Base-by-base conservation (phyloP, 495 filamentous ascomycete genomes). In the Amorphotheca resinae region DNA sequence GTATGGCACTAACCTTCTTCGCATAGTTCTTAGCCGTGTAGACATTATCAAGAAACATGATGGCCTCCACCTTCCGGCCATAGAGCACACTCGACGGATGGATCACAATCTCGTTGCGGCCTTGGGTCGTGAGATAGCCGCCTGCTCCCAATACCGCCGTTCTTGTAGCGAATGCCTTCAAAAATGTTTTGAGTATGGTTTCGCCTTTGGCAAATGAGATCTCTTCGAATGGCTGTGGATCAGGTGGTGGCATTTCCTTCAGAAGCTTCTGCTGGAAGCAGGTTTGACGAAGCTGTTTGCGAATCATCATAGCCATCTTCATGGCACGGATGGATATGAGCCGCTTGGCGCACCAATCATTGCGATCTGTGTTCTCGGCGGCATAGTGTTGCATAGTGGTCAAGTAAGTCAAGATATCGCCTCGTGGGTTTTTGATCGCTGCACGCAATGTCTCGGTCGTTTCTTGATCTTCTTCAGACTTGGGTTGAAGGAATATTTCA, bases 1-100 rank as follows among this genome's bases (percentile, higher is more conserved):
- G 81, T 25, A 95, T 77, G 2, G 75, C 77, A 61, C 82, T 93
- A 37, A 95, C 89, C 28, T 81, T 80, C 57, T 87, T 80, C 11
- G 83, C 93, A 64, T 93, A 99, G 52, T 80, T 88, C 57, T 80
- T 84, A 39, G 80, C 84, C 6, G 93, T 99, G 58, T 83, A 96
- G 1, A 99, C 88, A 61, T 91, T 87, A 59, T 99, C 88, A 50
- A 88, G 74, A 54, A 89, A 99, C 77, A 96, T 79, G 51, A 99
- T 91, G 0, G 86, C 89, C 67, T 95, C 89, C 43, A 80, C 73
- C 61, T 89, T 94, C 62, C 79, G 76, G 7, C 89, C 85, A 54
- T 84, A 84, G 4, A 99, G 57, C 2, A 83, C 80, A 55, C 85
- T 93, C 0, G 77, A 79, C 0, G 93, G 93, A 56, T 99, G 93